phyloP scores from a whole-genome alignment of 768 basidiomycete genomes.

The Rhodosporidiobolus odoratus region DNA sequence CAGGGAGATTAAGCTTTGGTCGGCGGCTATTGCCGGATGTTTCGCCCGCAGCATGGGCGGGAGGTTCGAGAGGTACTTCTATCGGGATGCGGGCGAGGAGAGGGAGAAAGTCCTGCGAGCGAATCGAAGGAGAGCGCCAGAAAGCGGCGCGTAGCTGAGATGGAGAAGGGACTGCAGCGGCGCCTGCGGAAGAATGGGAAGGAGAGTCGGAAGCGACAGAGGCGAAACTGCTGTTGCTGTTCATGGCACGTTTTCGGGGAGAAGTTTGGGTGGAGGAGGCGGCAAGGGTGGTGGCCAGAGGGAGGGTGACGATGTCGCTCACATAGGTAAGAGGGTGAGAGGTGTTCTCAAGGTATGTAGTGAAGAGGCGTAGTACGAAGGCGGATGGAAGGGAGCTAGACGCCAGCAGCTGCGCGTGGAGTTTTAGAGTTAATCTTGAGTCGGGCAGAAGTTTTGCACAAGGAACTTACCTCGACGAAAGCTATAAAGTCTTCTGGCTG shows the following conservation, averaged over 20 bases:
- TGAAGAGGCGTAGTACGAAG: conserved; percentile 10
- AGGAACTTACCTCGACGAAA: conserved; percentile 19
- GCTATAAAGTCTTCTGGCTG: not conserved
- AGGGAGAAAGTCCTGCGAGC: not conserved
- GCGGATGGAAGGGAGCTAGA: not conserved
- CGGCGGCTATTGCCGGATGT: no score
- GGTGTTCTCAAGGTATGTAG: conserved; percentile 23
- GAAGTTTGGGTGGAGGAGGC: not conserved
- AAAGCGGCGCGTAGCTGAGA: not conserved
- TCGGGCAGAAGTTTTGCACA: not conserved
- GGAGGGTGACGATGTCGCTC: not conserved
- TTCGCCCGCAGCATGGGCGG: not conserved
- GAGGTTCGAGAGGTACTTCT: conserved; percentile 7
- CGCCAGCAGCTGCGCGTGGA: not conserved
- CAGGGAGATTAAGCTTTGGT: not conserved
- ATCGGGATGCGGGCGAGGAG: conserved; percentile 2
- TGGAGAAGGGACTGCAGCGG: not conserved
- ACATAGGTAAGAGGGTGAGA: not conserved
- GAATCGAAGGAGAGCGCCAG: not conserved
- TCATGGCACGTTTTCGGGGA: not conserved
- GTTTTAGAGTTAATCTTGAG: no score
- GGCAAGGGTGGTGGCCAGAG: not conserved
- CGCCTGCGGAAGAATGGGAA: not conserved
- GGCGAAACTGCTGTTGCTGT: not conserved
- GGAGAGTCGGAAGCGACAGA: not conserved